Evolutionary conservation across 106 monocot genomes (phyloP).

Genomic region (Allium cepa): DNA sequence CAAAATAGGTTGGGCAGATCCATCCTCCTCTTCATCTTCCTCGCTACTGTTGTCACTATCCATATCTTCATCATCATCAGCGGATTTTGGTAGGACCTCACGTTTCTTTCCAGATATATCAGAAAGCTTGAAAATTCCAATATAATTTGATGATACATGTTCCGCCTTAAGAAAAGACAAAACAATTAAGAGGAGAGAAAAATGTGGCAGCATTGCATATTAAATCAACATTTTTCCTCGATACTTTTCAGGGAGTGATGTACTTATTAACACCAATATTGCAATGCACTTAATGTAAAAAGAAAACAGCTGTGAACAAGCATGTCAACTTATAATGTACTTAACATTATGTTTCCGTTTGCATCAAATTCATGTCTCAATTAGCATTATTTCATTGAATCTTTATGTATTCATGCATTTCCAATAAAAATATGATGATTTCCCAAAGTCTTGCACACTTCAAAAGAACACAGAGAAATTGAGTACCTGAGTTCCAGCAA

Average conservation of each 20-base stretch:
- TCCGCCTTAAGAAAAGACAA: constrained; percentile 46
- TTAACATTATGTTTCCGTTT: too few relatives aligned
- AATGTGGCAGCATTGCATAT: not conserved
- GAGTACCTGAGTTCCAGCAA: constrained; percentile 91
- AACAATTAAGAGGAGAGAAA: not conserved
- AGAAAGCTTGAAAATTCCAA: constrained; percentile 87
- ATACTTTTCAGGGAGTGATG: too few relatives aligned
- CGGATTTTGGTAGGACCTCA: constrained; percentile 52
- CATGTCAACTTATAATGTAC: too few relatives aligned
- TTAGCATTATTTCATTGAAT: too few relatives aligned
- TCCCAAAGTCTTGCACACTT: too few relatives aligned
- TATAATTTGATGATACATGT: constrained; percentile 72
- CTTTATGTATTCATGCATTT: too few relatives aligned
- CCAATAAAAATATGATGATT: too few relatives aligned
- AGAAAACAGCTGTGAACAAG: too few relatives aligned
- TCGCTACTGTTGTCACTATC: constrained; percentile 76
- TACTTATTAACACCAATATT: too few relatives aligned
- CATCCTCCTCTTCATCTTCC: constrained; percentile 67
- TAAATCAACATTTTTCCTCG: too few relatives aligned
- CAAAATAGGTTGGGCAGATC: constrained; percentile 50
- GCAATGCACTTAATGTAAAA: too few relatives aligned
- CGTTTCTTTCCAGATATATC: constrained; percentile 86
- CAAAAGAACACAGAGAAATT: not conserved
- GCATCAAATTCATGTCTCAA: too few relatives aligned
- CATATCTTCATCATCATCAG: constrained; percentile 44